phyloP scores from a whole-genome alignment of 495 filamentous ascomycete genomes.

The Thermochaetoides thermophila region DNA sequence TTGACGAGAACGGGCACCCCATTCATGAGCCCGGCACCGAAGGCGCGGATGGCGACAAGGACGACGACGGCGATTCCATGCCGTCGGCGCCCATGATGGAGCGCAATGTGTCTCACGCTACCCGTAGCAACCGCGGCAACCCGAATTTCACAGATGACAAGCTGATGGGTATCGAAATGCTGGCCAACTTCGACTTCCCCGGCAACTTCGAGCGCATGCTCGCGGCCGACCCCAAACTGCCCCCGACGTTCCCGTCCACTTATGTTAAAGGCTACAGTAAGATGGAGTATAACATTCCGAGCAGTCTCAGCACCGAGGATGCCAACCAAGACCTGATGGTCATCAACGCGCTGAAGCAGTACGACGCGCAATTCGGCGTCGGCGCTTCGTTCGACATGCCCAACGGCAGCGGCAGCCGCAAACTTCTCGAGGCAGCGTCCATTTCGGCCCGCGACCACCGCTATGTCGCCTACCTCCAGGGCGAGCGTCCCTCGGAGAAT shows the following conservation, averaged over 20 bases:
- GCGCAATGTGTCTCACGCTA: slow-evolving; percentile 56
- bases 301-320: slow-evolving; percentile 40
- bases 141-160: slow-evolving; percentile 40
- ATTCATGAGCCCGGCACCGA: slow-evolving; percentile 37
- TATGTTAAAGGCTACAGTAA: slow-evolving; percentile 33
- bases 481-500: slow-evolving; percentile 29
- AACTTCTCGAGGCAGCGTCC: slow-evolving; percentile 28
- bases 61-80: slow-evolving; percentile 32
- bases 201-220: slow-evolving; percentile 36
- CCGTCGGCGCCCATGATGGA: slow-evolving; percentile 52
- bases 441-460: slow-evolving; percentile 20
- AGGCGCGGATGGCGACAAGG: slow-evolving; percentile 32
- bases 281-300: slow-evolving; percentile 31
- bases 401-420: slow-evolving; percentile 31
- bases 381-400: slow-evolving; percentile 28
- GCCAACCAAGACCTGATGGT: slow-evolving; percentile 43
- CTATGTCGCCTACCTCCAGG: slow-evolving; percentile 26
- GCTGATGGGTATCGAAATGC: slow-evolving; percentile 41
- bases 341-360: slow-evolving; percentile 35
- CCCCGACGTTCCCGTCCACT: slow-evolving; percentile 43
- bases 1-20: slow-evolving; percentile 30
- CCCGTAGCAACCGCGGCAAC: slow-evolving; percentile 51
- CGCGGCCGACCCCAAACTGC: slow-evolving; percentile 39
- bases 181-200: slow-evolving; percentile 48
- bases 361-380: slow-evolving; percentile 25